A percentile compares a stretch with the other conserved stretches of the same genome.
Conservation (phyloP, 805 yeast species). For the Saturnispora halmiae region DNA sequence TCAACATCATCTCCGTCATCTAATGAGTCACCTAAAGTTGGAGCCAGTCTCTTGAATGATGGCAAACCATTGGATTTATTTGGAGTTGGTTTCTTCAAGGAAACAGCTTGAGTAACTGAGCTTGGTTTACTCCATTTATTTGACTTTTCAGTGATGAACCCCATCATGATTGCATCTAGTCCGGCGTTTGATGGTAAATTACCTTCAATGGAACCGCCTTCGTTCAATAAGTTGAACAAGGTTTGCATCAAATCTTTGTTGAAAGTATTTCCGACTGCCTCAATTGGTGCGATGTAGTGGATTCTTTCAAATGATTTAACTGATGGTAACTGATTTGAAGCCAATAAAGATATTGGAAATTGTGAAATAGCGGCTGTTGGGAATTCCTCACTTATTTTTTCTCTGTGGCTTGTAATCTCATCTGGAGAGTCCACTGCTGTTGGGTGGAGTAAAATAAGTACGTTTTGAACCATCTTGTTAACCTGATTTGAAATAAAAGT, state of each 20-base stretch:
- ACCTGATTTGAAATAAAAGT: not conserved
- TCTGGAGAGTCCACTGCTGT: constrained; percentile 52
- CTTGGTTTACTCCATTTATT: constrained; percentile 52
- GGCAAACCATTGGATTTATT: constrained; percentile 18
- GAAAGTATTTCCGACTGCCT: constrained; percentile 34
- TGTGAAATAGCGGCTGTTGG: constrained; percentile 35
- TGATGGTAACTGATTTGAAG: constrained; percentile 34
- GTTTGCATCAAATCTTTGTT: constrained; percentile 37
- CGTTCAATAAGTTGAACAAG: constrained; percentile 32
- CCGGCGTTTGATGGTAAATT: constrained; percentile 41
- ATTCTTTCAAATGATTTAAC: constrained; percentile 34
- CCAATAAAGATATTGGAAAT: constrained; percentile 50
- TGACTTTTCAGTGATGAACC: constrained; percentile 40
- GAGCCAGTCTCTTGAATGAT: constrained; percentile 22
- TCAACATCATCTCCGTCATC: constrained; percentile 16
- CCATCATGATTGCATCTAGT: constrained; percentile 58
- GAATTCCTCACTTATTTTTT: constrained; percentile 20
- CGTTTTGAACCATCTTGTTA: constrained; percentile 9
- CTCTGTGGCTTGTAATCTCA: constrained; percentile 35
- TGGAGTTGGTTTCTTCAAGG: constrained; percentile 16
- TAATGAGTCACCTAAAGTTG: constrained; percentile 13
- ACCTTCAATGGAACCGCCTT: constrained; percentile 44
- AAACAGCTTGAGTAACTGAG: constrained; percentile 13
- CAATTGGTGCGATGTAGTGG: constrained; percentile 49
- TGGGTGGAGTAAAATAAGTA: constrained; percentile 52